Base-by-base conservation (phyloP, 192 early-diverging fungal genomes). In the Allomyces macrogynus region DNA sequence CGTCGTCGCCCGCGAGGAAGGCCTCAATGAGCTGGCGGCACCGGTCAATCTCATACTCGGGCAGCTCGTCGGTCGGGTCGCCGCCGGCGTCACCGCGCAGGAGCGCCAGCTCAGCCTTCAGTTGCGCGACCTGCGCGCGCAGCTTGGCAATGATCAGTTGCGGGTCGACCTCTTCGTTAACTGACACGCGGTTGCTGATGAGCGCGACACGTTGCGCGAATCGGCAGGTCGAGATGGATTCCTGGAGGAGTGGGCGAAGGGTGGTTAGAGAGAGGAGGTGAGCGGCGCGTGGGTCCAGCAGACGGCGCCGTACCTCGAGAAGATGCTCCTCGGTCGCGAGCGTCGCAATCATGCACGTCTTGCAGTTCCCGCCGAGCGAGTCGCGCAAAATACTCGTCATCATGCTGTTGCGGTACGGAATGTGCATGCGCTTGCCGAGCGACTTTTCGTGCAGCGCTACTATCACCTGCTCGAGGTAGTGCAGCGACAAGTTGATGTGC, bases 201-300 rank as follows among this genome's bases (percentile, higher is more conserved):
- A 82, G 66, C 8, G 82, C 80, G 1, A 84, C 82, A 8, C 82
- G 72, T 65, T 83, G 78, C 5, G 82, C 80, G 67, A 84, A 84
- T 20, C 82, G 71, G 61, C 82, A 84, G 1, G 81, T 84, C n/a
- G 81, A 81, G 14, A 84, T 83, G 57, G 78, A 80, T 78, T 84
- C 82, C 75, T 80, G 62, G 60, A 14, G 4, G 40, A 61, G 7
- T 3, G 7, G 32, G 3, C 8, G 4, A 8, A 8, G 25, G 61
- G 9, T 70, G 63, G 7, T 40, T 8, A 40, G 32, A 40, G 26
- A 27, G 26, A 40, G 4, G 8, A 40, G 32, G 3, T 3, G 7
- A 40, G 7, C 32, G 7, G 32, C 32, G 7, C 7, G 32, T 40
- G 32, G 7, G 32, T 40, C 32, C 32, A 40, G 7, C 32, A 40